phyloP scores from a whole-genome alignment of 495 filamentous ascomycete genomes.

The Talaromyces wortmannii region DNA sequence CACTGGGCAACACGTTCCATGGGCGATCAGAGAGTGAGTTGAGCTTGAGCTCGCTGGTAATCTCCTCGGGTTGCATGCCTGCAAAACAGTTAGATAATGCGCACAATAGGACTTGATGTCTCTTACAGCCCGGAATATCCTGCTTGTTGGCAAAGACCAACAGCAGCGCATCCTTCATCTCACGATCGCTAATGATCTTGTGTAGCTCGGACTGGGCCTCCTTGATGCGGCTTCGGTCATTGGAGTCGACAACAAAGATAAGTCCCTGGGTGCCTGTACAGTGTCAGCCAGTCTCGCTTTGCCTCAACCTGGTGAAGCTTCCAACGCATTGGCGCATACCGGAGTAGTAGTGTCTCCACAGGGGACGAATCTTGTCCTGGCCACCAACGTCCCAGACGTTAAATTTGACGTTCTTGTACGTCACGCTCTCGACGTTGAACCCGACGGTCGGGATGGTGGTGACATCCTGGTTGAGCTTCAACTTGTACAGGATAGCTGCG shows the following conservation, averaged over 20 bases:
- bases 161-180: constrained; percentile 95
- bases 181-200: constrained; percentile 91
- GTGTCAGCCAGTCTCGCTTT: neutral
- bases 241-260: constrained; percentile 95
- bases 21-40: constrained; percentile 82
- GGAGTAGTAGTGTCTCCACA: constrained; percentile 98
- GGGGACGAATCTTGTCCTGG: constrained; percentile 96
- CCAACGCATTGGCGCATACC: constrained; percentile 42
- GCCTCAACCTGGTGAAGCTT: neutral
- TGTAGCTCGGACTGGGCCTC: constrained; percentile 87
- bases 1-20: constrained; percentile 95
- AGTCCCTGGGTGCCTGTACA: constrained; percentile 76
- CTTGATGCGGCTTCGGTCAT: constrained; percentile 76
- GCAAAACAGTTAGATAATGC: constrained; percentile 10
- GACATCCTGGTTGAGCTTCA: constrained; percentile 95
- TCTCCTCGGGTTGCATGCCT: constrained; percentile 84
- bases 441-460: constrained; percentile 99
- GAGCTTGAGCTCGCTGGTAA: constrained; percentile 79
- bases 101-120: neutral
- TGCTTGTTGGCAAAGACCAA: constrained; percentile 99
- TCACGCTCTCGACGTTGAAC: constrained; percentile 99
- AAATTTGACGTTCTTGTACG: constrained; percentile 98
- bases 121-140: constrained; percentile 77
- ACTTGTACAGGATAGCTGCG: constrained; percentile 93
- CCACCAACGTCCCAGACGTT: constrained; percentile 99